Evolutionary conservation across 163 green algal species (phyloP), one percentile per base, ranked within the genome.

Genomic region (Prototheca cutis): DNA sequence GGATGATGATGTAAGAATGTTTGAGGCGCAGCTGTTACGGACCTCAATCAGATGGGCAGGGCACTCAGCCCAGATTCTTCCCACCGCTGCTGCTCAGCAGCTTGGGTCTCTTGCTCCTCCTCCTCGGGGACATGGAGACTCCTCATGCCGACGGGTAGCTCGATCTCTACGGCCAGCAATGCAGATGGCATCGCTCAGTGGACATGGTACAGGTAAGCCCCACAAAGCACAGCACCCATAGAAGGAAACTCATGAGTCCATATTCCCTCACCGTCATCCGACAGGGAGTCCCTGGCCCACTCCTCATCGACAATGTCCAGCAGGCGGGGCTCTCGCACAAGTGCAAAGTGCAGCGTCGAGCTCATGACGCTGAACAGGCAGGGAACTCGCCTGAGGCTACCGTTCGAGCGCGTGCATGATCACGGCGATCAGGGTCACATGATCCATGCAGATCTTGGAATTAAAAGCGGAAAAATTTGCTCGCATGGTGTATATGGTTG

Each of bases 301-400:
- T 58, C 52, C 4, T 58, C 52, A 19, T 58, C 52, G 29, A 58
- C 52, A 58, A 58, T 58, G 29, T 58, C 52, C 17, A 58, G 13
- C 10, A 58, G 29, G 5, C 29, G 6, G 18, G 52, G 52, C 7
- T 58, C 52, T 5, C 18, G 29, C 4, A 58, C 7, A 29, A 58
- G 17, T n/a, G 42, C 42, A 24, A 25, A 51, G 42, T 45, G 13
- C 13, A 45, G 36, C 13, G 36, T 45, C 13, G 36, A 45, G 36
- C 36, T 45, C 36, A 45, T 45, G 13, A 45, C n/a, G n/a, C n/a
- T n/a, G n/a, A n/a, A n/a, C n/a, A n/a, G n/a, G n/a, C n/a, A n/a
- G n/a, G n/a, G n/a, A n/a, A n/a, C n/a, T n/a, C n/a, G n/a, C n/a
- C n/a, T n/a, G n/a, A n/a, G n/a, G n/a, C n/a, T n/a, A n/a, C n/a